Conservation (phyloP, 805 yeast species). For the Candida nitratophila region DNA sequence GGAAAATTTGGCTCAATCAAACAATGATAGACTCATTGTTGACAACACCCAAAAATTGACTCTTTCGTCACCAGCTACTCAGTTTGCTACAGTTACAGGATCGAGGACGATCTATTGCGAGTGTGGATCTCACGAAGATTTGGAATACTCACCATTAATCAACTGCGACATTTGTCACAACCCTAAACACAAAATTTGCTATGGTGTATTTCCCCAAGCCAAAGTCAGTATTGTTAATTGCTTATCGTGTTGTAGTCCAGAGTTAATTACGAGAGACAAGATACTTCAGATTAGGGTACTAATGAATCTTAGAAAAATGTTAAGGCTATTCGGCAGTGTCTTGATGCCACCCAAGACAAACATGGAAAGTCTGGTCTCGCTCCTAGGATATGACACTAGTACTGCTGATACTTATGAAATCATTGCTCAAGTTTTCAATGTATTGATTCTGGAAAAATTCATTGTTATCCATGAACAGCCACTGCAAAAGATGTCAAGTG, state of each 20-base stretch:
- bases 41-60: background rate
- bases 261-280: too few relatives aligned
- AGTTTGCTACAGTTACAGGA: background rate
- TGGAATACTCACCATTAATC: conserved; percentile 7
- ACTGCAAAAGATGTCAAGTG: background rate
- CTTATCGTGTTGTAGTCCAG: background rate
- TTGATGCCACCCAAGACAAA: background rate
- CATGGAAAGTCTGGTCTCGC: background rate
- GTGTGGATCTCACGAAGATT: conserved; percentile 10
- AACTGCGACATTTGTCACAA: conserved; percentile 13
- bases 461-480: background rate
- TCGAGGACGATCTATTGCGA: conserved; percentile 8
- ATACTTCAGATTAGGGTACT: background rate
- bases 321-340: background rate
- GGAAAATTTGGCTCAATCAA: conserved; percentile 2
- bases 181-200: conserved; percentile 16
- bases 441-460: background rate
- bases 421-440: background rate
- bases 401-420: background rate
- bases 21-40: background rate
- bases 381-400: background rate
- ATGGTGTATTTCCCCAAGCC: conserved; percentile 1
- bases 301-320: background rate
- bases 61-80: background rate
- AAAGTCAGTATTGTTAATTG: background rate